phyloP scores from a whole-genome alignment of 305 asterid genomes.

The Fraxinus floribunda region DNA sequence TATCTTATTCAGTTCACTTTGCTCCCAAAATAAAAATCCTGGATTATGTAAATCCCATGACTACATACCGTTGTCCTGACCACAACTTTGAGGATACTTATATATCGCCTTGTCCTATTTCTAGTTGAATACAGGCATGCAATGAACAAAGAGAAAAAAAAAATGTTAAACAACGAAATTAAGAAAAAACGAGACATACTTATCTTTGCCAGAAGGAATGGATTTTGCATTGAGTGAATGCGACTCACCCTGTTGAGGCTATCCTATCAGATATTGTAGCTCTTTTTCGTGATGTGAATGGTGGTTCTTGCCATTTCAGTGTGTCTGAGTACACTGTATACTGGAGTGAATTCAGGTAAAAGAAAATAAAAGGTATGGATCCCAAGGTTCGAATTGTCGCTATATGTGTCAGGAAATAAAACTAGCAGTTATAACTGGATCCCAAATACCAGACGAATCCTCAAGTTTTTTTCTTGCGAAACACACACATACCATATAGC shows the following conservation, averaged over 20 bases:
- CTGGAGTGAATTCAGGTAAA: neutral
- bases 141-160: neutral
- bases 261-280: neutral
- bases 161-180: neutral
- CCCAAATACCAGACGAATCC: slow-evolving; percentile 24
- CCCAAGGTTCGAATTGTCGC: slow-evolving; percentile 23
- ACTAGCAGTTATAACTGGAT: slow-evolving; percentile 18
- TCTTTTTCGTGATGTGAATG: neutral
- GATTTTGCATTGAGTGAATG: neutral
- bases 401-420: neutral
- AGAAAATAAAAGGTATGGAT: neutral
- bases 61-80: neutral
- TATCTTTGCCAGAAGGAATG: neutral
- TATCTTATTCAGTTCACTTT: neutral
- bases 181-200: neutral
- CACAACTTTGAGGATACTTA: neutral
- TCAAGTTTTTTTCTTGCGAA: neutral
- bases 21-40: neutral
- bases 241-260: neutral
- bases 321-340: neutral
- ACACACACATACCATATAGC: neutral
- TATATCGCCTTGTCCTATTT: neutral
- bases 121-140: neutral
- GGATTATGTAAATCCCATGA: neutral
- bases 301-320: neutral